phyloP scores from a whole-genome alignment of 805 yeast genomes.

The Kazachstania viticola region DNA sequence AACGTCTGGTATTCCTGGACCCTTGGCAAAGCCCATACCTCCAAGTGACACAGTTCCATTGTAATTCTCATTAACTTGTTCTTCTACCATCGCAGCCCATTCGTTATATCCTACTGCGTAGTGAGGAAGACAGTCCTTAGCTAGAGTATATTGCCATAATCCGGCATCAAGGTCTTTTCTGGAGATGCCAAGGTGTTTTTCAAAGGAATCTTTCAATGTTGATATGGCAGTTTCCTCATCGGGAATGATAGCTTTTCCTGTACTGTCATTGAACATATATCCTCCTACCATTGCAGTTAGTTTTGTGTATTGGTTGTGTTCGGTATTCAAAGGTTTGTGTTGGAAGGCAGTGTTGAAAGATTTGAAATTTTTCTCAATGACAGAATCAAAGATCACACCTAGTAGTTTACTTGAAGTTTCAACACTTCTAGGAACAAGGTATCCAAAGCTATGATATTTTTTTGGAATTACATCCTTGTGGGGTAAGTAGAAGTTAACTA shows the following conservation, averaged over 20 bases:
- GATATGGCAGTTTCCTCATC: constrained; percentile 10
- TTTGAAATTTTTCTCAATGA: constrained; percentile 49
- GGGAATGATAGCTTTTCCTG: constrained; percentile 9
- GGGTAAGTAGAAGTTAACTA: constrained; percentile 59
- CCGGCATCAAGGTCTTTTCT: constrained; percentile 20
- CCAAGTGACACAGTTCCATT: constrained; percentile 42
- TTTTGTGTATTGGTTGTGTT: constrained; percentile 38
- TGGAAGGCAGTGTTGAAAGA: constrained; percentile 14
- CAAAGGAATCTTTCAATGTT: constrained; percentile 30
- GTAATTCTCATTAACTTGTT: constrained; percentile 27
- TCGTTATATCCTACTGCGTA: constrained; percentile 58
- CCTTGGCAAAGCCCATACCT: constrained; percentile 71
- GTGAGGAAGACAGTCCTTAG: constrained; percentile 65
- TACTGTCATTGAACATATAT: constrained; percentile 35
- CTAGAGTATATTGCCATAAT: constrained; percentile 30
- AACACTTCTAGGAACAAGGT: constrained; percentile 53
- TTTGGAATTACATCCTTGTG: constrained; percentile 29
- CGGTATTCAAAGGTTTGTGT: constrained; percentile 7
- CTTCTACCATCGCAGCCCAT: constrained; percentile 27
- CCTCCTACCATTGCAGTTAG: constrained; percentile 91
- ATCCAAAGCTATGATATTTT: constrained; percentile 67
- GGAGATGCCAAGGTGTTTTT: constrained; percentile 29
- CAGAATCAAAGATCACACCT: constrained; percentile 88
- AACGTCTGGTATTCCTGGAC: constrained; percentile 87
- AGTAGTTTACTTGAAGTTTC: constrained; percentile 45